Evolutionary conservation across 306 rosid species (phyloP).

Genomic region (Quercus robur): DNA sequence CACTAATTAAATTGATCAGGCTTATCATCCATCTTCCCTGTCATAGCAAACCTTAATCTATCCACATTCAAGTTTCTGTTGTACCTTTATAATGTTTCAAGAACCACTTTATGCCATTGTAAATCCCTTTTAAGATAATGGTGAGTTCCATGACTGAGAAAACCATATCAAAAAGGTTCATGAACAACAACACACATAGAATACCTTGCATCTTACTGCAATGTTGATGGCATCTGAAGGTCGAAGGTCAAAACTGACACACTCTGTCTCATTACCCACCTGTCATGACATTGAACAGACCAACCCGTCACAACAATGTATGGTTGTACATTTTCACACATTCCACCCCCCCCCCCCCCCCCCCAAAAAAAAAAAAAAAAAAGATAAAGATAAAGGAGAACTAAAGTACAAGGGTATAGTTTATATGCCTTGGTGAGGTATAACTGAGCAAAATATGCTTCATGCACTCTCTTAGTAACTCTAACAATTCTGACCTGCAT

Average conservation of each 20-base stretch:
- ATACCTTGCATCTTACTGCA: slow-evolving; percentile 97
- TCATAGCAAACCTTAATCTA: neutral
- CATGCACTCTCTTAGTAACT: slow-evolving; percentile 93
- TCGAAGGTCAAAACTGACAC: slow-evolving; percentile 85
- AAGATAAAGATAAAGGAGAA: neutral
- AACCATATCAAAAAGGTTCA: neutral
- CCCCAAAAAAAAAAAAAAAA: neutral
- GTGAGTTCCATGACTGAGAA: neutral
- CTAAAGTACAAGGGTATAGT: slow-evolving; percentile 12
- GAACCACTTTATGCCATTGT: neutral
- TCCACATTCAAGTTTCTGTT: neutral
- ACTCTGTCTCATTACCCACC: slow-evolving; percentile 72
- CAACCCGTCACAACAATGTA: neutral
- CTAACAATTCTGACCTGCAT: slow-evolving; percentile 79
- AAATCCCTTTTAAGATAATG: neutral
- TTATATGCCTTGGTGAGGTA: slow-evolving; percentile 76
- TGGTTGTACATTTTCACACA: neutral
- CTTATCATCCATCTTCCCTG: neutral
- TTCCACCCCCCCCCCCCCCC: neutral
- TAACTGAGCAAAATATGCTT: slow-evolving; percentile 93
- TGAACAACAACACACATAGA: neutral
- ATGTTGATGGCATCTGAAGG: slow-evolving; percentile 99
- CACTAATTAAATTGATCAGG: neutral
- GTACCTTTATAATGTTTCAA: neutral
- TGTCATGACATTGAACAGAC: slow-evolving; percentile 24